Conservation (phyloP, 345 rosid species). For the Luvunga scandens region DNA sequence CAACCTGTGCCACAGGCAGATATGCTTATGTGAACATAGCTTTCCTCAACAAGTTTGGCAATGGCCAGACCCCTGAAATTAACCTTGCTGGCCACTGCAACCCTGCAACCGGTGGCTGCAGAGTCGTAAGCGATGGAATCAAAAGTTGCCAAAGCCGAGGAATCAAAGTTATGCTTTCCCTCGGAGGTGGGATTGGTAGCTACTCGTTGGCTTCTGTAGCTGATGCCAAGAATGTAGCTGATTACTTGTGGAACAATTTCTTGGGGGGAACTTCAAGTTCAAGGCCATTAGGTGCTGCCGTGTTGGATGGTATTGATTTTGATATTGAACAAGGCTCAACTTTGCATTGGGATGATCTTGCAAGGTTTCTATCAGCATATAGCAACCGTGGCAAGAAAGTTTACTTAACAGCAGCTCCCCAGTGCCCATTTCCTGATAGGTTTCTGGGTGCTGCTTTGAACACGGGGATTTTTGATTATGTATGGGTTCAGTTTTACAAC, state of each 20-base stretch:
- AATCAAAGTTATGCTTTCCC: constrained; percentile 57
- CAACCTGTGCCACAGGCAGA: constrained; percentile 44
- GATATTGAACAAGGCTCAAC: constrained; percentile 45
- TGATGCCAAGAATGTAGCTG: constrained; percentile 42
- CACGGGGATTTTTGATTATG: constrained; percentile 50
- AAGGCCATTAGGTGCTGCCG: constrained; percentile 52
- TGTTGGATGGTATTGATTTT: constrained; percentile 59
- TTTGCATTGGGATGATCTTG: constrained; percentile 46
- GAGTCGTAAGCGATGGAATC: constrained; percentile 31
- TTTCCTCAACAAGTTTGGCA: constrained; percentile 53
- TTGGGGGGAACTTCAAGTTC: constrained; percentile 41
- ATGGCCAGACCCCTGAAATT: constrained; percentile 39
- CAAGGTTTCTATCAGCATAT: constrained; percentile 27
- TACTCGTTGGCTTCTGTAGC: constrained; percentile 42
- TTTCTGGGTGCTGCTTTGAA: constrained; percentile 41
- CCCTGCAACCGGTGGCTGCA: constrained; percentile 40
- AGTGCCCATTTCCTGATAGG: constrained; percentile 62
- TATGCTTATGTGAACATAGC: constrained; percentile 51
- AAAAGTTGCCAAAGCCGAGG: constrained; percentile 43
- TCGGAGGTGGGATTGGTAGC: constrained; percentile 52
- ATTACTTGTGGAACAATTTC: constrained; percentile 43
- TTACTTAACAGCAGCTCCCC: constrained; percentile 62
- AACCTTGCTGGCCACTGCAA: constrained; percentile 66
- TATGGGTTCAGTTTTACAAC: constrained; percentile 67
- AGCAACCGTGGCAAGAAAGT: constrained; percentile 42